Percentiles rank a stretch among this genome's conserved stretches.
Conservation (phyloP, 2,329 filamentous ascomycete genomes). For the Aureobasidium musti region DNA sequence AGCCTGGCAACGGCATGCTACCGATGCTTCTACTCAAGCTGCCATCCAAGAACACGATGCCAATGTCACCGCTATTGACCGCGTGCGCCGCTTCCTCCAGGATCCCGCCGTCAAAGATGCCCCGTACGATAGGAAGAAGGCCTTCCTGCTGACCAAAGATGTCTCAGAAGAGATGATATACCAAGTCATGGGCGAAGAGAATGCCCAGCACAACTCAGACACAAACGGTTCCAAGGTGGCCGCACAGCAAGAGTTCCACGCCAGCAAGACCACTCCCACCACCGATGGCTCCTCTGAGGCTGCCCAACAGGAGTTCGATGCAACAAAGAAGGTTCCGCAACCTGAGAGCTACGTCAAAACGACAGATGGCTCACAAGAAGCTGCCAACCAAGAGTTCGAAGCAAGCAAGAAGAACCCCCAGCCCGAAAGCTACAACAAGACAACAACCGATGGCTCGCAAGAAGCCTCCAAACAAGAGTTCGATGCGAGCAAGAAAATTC, state of each 20-base stretch:
- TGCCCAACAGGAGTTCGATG: constrained; percentile 28
- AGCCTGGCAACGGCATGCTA: constrained; percentile 39
- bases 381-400: not conserved
- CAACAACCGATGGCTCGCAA: constrained; percentile 17
- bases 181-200: constrained; percentile 54
- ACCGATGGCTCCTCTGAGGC: constrained; percentile 10
- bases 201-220: not conserved
- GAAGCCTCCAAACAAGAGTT: constrained; percentile 26
- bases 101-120: constrained; percentile 71
- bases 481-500: constrained; percentile 14
- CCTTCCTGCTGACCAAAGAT: constrained; percentile 77
- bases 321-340: not conserved
- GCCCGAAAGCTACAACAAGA: not conserved
- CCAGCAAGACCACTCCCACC: not conserved
- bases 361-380: constrained; percentile 15
- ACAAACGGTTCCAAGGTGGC: constrained; percentile 1
- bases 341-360: constrained; percentile 1
- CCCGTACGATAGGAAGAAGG: constrained; percentile 69
- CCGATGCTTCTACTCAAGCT: constrained; percentile 10
- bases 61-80: constrained; percentile 51
- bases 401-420: no score
- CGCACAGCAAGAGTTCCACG: constrained; percentile 19
- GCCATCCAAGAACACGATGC: constrained; percentile 25
- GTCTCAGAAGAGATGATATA: constrained; percentile 68
- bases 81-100: constrained; percentile 74